phyloP scores from a whole-genome alignment of 2,329 filamentous ascomycete species.

The Samsoniella hepiali region DNA sequence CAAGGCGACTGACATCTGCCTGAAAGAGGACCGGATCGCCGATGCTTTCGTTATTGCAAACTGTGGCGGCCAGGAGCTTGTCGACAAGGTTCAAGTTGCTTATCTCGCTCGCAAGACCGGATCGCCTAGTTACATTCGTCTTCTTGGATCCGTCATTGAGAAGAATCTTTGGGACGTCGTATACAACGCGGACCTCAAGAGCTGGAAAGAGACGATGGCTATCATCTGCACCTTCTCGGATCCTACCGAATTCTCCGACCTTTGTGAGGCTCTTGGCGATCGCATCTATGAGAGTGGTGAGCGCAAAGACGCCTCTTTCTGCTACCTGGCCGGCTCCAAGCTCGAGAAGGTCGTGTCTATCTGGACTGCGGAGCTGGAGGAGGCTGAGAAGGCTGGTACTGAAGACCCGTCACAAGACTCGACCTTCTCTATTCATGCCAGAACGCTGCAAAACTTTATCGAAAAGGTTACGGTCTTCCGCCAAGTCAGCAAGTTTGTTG shows the following conservation, averaged over 20 bases:
- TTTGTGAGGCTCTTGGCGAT: constrained; percentile 93
- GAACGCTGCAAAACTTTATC: constrained; percentile 85
- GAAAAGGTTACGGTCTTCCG: constrained; percentile 98
- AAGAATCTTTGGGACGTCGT: constrained; percentile 99
- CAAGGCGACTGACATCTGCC: constrained; percentile 81
- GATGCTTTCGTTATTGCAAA: constrained; percentile 98
- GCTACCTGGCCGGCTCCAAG: constrained; percentile 92
- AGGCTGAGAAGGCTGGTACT: constrained; percentile 73
- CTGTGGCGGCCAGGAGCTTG: constrained; percentile 86
- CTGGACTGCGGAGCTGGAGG: constrained; percentile 86
- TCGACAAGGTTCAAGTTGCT: constrained; percentile 88
- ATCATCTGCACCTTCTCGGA: constrained; percentile 94
- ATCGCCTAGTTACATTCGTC: constrained; percentile 85
- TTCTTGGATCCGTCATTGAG: constrained; percentile 85
- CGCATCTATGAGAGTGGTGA: constrained; percentile 75
- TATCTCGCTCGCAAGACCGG: constrained; percentile 82
- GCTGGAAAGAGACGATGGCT: constrained; percentile 98
- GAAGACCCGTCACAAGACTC: constrained; percentile 66
- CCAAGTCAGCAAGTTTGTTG: constrained; percentile 86
- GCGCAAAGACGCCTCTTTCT: constrained; percentile 91
- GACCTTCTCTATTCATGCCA: constrained; percentile 87
- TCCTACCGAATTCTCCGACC: constrained; percentile 84
- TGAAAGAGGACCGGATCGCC: constrained; percentile 85
- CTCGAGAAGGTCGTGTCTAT: constrained; percentile 95
- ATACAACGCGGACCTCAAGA: constrained; percentile 85